These are phyloP conservation scores for Tubosaeta sp. DNA, from an alignment of 768 basidiomycete genomes.

Conservation along the genomic window DNA sequence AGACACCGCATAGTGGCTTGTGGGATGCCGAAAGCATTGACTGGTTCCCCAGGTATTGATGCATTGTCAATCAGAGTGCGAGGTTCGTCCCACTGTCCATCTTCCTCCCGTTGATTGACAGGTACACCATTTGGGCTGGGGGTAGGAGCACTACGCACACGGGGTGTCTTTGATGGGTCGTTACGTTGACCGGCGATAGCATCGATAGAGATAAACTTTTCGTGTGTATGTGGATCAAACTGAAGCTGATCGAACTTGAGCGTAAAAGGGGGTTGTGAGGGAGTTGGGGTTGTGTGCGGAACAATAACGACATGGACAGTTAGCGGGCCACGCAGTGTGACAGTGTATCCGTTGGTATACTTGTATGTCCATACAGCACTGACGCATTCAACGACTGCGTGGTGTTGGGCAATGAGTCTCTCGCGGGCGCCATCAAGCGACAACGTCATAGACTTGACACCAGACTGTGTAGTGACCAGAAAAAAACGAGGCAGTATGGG, in stretches of 20 bases:
- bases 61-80: slow-evolving; percentile 55
- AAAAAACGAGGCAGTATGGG: slow-evolving; percentile 82
- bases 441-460: slow-evolving; percentile 80
- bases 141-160: slow-evolving; percentile 30
- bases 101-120: slow-evolving; percentile 40
- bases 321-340: slow-evolving; percentile 72
- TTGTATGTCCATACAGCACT: slow-evolving; percentile 78
- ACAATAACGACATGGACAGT: slow-evolving; percentile 54
- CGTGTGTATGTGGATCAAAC: slow-evolving; percentile 70
- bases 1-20: slow-evolving; percentile 88
- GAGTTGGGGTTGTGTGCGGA: slow-evolving; percentile 15
- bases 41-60: slow-evolving; percentile 75
- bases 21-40: slow-evolving; percentile 85
- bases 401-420: slow-evolving; percentile 45
- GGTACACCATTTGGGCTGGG: slow-evolving; percentile 31
- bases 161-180: slow-evolving; percentile 40
- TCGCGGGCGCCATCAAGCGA: slow-evolving; percentile 76
- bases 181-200: slow-evolving; percentile 49
- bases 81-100: slow-evolving; percentile 65
- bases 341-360: slow-evolving; percentile 74
- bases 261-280: slow-evolving; percentile 19
- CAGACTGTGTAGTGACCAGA: slow-evolving; percentile 78
- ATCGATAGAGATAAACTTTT: slow-evolving; percentile 71
- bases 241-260: slow-evolving; percentile 71
- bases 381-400: slow-evolving; percentile 62